Conservation (phyloP, 2,329 filamentous ascomycete species). For the Pestalotiopsis fici region DNA sequence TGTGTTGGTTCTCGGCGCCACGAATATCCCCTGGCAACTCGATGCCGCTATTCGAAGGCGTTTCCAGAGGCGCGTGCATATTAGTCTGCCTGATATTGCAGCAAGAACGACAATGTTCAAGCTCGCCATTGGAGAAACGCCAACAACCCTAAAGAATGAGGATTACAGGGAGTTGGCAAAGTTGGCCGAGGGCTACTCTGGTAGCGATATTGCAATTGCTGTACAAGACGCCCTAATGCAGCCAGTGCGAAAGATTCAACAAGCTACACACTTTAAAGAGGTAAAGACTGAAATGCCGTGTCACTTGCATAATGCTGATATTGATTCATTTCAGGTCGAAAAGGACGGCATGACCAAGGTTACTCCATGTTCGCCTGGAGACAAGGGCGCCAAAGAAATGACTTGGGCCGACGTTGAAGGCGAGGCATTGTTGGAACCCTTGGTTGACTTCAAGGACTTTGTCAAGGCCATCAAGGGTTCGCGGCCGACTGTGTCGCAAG, state of each 20-base stretch:
- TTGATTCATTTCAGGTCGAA: slow-evolving; percentile 55
- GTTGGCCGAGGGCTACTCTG: slow-evolving; percentile 90
- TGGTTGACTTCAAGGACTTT: slow-evolving; percentile 88
- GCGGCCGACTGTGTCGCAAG: slow-evolving; percentile 84
- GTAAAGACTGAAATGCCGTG: slow-evolving; percentile 49
- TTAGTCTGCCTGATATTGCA: slow-evolving; percentile 83
- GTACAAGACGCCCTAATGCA: slow-evolving; percentile 98
- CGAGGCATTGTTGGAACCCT: slow-evolving; percentile 82
- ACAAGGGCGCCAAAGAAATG: slow-evolving; percentile 86
- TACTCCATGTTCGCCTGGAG: slow-evolving; percentile 93
- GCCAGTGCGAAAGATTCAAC: slow-evolving; percentile 93
- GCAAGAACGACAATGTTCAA: slow-evolving; percentile 95
- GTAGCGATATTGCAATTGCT: slow-evolving; percentile 92
- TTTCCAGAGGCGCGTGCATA: slow-evolving; percentile 95
- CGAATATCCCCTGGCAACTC: slow-evolving; percentile 98
- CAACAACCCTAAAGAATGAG: slow-evolving; percentile 74
- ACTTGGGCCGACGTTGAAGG: slow-evolving; percentile 86
- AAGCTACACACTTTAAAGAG: slow-evolving; percentile 96
- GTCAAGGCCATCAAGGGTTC: slow-evolving; percentile 87
- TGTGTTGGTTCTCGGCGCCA: slow-evolving; percentile 91
- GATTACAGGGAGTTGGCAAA: slow-evolving; percentile 82
- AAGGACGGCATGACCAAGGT: slow-evolving; percentile 68
- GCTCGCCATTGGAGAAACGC: slow-evolving; percentile 88
- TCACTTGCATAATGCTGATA: neutral
- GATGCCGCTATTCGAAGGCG: slow-evolving; percentile 93